phyloP scores from a whole-genome alignment of 1,139 yeast species.

The Magnusiomyces magnusii region DNA sequence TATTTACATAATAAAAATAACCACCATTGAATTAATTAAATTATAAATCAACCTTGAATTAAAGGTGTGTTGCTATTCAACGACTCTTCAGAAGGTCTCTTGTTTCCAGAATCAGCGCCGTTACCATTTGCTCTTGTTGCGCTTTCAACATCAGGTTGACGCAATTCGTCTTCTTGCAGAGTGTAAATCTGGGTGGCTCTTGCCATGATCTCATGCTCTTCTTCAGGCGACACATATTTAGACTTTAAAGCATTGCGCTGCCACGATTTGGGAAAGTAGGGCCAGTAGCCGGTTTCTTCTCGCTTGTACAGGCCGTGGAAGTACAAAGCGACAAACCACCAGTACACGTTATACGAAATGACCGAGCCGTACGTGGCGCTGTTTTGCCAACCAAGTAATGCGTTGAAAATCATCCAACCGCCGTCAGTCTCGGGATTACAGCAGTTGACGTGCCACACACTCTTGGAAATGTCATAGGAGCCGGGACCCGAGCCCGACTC shows the following conservation, averaged over 20 bases:
- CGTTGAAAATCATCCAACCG: slow-evolving; percentile 91
- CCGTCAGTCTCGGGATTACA: slow-evolving; percentile 88
- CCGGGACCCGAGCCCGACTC: slow-evolving; percentile 95
- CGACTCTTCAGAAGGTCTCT: neutral
- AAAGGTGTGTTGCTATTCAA: slow-evolving; percentile 1
- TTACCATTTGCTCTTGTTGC: neutral
- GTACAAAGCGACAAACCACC: slow-evolving; percentile 57
- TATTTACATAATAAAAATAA: no score
- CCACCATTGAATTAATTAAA: no score
- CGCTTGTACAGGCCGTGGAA: slow-evolving; percentile 46
- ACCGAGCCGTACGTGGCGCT: slow-evolving; percentile 93
- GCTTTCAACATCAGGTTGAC: neutral
- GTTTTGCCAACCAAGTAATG: slow-evolving; percentile 95
- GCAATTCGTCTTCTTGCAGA: neutral
- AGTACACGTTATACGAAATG: slow-evolving; percentile 63
- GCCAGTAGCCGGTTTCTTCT: slow-evolving; percentile 41
- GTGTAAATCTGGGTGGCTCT: slow-evolving; percentile 12
- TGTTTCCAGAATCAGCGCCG: neutral
- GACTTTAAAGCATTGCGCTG: slow-evolving; percentile 4
- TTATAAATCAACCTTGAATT: neutral
- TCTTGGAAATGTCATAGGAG: slow-evolving; percentile 68
- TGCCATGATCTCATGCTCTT: slow-evolving; percentile 8
- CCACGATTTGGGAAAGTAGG: slow-evolving; percentile 7
- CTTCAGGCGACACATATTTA: slow-evolving; percentile 8
- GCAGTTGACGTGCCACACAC: slow-evolving; percentile 96